phyloP scores from a whole-genome alignment of 2,329 filamentous ascomycete species.

The Beauveria medogensis region DNA sequence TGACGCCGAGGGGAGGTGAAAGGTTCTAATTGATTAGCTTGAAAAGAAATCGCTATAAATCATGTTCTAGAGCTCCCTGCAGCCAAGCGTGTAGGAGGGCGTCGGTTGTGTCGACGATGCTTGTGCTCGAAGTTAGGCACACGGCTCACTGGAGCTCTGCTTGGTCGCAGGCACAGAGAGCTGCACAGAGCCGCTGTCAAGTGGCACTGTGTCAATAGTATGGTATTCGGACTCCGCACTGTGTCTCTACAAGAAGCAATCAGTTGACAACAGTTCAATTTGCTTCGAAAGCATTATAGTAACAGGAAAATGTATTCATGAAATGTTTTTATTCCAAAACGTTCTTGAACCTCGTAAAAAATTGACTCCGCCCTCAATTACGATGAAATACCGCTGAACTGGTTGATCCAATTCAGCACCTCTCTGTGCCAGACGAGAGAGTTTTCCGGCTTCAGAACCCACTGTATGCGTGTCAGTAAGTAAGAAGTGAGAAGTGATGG shows the following conservation, averaged over 20 bases:
- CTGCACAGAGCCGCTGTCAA: background rate
- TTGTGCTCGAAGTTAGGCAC: background rate
- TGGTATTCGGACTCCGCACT: background rate
- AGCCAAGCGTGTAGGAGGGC: background rate
- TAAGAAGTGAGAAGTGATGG: background rate
- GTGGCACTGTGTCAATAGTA: background rate
- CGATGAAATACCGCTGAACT: conserved; percentile 41
- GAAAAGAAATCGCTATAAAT: background rate
- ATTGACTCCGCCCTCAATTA: conserved; percentile 10
- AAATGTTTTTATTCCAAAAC: too few relatives aligned
- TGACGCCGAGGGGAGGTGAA: background rate
- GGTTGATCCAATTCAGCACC: conserved; percentile 71
- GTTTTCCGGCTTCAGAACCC: conserved; percentile 90
- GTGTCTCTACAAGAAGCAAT: background rate
- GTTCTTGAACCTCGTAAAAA: too few relatives aligned
- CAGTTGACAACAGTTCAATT: too few relatives aligned
- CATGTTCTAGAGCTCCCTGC: background rate
- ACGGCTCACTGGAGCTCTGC: background rate
- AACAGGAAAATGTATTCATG: rapidly evolving
- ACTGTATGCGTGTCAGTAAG: conserved; percentile 31
- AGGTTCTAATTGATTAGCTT: background rate
- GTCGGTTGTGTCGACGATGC: background rate
- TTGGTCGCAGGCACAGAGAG: background rate
- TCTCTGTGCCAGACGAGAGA: conserved; percentile 82
- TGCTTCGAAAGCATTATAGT: too few relatives aligned